Evolutionary conservation across 495 filamentous ascomycete species (phyloP).

Genomic region (Daldinia bambusicola): DNA sequence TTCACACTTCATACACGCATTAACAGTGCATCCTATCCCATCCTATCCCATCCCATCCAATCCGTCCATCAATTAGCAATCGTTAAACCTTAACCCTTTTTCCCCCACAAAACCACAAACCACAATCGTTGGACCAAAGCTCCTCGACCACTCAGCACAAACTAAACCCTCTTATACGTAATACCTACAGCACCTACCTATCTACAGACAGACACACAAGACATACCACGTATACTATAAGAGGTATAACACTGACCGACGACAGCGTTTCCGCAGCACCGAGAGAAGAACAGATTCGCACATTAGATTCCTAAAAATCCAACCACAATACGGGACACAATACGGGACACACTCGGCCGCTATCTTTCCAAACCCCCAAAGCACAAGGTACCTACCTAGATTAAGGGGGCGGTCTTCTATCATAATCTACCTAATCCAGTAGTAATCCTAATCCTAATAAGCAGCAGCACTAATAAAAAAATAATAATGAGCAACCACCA

Average conservation of each 20-base stretch:
- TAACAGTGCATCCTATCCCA: conserved; percentile 1
- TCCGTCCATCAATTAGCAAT: not conserved
- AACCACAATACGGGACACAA: no score
- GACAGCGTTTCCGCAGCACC: not conserved
- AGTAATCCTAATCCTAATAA: not conserved
- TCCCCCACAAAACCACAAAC: conserved; percentile 8
- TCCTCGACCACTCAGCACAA: not conserved
- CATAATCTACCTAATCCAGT: no score
- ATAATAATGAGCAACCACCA: conserved; percentile 3
- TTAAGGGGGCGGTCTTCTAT: no score
- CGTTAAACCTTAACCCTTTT: not conserved
- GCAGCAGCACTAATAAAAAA: no score
- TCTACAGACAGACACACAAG: no score
- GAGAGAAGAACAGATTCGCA: not conserved
- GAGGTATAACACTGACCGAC: not conserved
- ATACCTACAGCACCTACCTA: not conserved
- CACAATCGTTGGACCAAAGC: not conserved
- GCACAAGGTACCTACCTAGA: no score
- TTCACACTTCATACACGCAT: not conserved
- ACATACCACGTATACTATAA: no score
- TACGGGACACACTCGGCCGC: no score
- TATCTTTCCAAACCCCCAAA: no score
- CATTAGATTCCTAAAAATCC: no score
- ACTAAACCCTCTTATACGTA: not conserved
- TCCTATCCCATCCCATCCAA: not conserved